A percentile compares a stretch with the other conserved stretches of the same genome.
These are phyloP conservation scores for Xerocomellus amylosporus DNA, from an alignment of 768 basidiomycete genomes.

Conservation along the genomic window DNA sequence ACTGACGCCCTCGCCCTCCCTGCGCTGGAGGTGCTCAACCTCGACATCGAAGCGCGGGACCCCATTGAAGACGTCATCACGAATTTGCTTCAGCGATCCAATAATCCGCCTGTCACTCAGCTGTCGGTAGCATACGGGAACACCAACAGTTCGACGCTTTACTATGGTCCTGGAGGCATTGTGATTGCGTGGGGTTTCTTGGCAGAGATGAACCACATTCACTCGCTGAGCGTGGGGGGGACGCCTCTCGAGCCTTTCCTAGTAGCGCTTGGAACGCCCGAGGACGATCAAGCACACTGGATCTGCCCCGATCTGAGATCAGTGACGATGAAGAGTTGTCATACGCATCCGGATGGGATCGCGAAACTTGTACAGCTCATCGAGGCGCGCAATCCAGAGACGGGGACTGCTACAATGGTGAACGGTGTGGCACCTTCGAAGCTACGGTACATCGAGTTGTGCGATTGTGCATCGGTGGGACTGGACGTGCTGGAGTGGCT, in stretches of 20 bases:
- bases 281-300: slow-evolving; percentile 59
- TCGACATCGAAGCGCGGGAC: slow-evolving; percentile 75
- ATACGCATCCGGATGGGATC: slow-evolving; percentile 62
- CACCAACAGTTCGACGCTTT: slow-evolving; percentile 41
- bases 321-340: slow-evolving; percentile 62
- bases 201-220: slow-evolving; percentile 53
- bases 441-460: slow-evolving; percentile 57
- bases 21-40: slow-evolving; percentile 50
- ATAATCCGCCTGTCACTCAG: slow-evolving; percentile 51
- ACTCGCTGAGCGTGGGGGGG: slow-evolving; percentile 60
- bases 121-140: slow-evolving; percentile 63
- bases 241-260: slow-evolving; percentile 66
- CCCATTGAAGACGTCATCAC: slow-evolving; percentile 70
- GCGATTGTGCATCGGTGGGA: slow-evolving; percentile 64
- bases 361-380: slow-evolving; percentile 69
- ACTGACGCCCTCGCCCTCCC: slow-evolving; percentile 63
- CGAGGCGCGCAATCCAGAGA: slow-evolving; percentile 65
- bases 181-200: slow-evolving; percentile 70
- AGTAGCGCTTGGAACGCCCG: slow-evolving; percentile 53
- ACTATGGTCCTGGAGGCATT: slow-evolving; percentile 56
- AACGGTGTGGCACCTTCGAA: slow-evolving; percentile 51
- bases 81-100: slow-evolving; percentile 57
- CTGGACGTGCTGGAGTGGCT: slow-evolving; percentile 72
- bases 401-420: slow-evolving; percentile 33
- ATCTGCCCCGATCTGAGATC: slow-evolving; percentile 59